Conservation (phyloP, 495 filamentous ascomycete genomes). For the Durotheca rogersii region DNA sequence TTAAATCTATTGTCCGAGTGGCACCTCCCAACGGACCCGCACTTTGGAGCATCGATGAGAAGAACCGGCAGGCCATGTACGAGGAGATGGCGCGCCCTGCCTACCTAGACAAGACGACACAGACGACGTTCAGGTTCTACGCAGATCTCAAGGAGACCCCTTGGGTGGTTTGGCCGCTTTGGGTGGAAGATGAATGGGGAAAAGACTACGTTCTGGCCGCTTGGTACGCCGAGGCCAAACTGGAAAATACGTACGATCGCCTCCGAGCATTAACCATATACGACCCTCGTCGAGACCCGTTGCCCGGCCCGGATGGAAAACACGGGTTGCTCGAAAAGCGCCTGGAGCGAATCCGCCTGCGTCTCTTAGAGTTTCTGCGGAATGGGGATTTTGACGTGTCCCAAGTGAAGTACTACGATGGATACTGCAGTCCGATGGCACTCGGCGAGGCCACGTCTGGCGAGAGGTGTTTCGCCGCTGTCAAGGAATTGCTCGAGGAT, state of each 20-base stretch:
- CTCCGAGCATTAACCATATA: conserved; percentile 7
- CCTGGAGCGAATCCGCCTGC: neutral
- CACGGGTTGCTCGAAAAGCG: neutral
- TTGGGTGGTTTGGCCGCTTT: conserved; percentile 31
- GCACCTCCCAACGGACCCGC: conserved; percentile 21
- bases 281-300: conserved; percentile 34
- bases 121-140: conserved; percentile 1
- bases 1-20: neutral
- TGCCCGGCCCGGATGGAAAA: neutral
- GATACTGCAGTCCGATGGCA: conserved; percentile 21
- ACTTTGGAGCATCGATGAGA: conserved; percentile 18
- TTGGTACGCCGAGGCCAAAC: conserved; percentile 4
- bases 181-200: conserved; percentile 33
- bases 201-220: conserved; percentile 22
- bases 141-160: conserved; percentile 16
- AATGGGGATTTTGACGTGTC: conserved; percentile 2
- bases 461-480: conserved; percentile 26
- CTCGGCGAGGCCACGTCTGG: conserved; percentile 22
- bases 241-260: neutral
- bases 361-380: conserved; percentile 1
- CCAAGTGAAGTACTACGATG: neutral
- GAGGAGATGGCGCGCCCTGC: conserved; percentile 1
- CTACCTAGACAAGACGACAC: neutral
- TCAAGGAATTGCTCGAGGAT: conserved; percentile 12
- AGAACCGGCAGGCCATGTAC: conserved; percentile 4